Base-by-base conservation (phyloP, 345 rosid genomes). In the Gossypium stocksii region DNA sequence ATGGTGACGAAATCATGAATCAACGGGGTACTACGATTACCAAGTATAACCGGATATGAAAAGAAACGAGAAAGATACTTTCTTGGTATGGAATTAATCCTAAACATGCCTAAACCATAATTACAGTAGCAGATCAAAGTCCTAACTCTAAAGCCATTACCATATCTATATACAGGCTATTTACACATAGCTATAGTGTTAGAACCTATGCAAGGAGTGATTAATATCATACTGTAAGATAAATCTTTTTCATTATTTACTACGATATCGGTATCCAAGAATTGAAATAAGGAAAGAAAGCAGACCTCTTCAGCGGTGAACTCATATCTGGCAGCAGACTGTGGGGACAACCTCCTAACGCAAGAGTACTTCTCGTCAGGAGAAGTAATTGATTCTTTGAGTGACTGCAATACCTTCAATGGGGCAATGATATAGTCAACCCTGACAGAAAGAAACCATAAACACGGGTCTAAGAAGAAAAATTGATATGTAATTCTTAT, bases 381-480 rank as follows among this genome's bases (percentile, higher is more conserved):
- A 78, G 85, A 48, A 60, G 84, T 85, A 15, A 82, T 66, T 3
- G 97, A 89, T 71, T 95, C 96, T 75, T 95, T 92, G 8, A 95
- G 94, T 74, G 96, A 92, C 66, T 91, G 91, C 82, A 95, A 58
- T 7, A 95, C 91, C 86, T 95, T 95, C 72, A 95, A 78, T 29
- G 98, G 99, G 8, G 96, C 96, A 73, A 95, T 89, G 66, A 95
- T 92, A 77, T 91, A 95, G 78, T 92, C 98, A 77, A 95, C 93
- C 86, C 98, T 95, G 87, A 62, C 71, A n/a, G 74, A 9, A 70
- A 58, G 20, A 77, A 64, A 80, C 23, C 57, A 69, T 72, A 66
- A 34, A 58, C 12, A 70, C 7, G 13, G n/a, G 11, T 51, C 49
- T 25, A 68, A 62, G 56, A 75, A 65, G 27, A 66, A 11, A 20